Conservation (phyloP, 352 stramenopile species). For the Nothophytophthora sp. region DNA sequence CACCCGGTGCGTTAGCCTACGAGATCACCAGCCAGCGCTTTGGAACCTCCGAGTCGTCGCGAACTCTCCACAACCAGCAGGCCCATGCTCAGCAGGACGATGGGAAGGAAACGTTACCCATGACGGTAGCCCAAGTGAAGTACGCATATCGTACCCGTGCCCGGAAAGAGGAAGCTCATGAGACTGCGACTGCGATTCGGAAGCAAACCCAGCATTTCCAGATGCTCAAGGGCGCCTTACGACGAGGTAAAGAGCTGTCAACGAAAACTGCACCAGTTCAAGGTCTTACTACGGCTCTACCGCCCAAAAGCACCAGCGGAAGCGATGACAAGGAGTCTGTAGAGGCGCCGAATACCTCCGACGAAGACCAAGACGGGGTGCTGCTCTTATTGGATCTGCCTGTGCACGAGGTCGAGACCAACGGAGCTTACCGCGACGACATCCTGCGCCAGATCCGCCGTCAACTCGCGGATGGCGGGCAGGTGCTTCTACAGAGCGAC, state of each 20-base stretch:
- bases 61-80: not conserved
- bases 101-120: conserved; percentile 8
- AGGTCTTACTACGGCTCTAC: no score
- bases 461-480: conserved; percentile 27
- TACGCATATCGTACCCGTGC: conserved; percentile 40
- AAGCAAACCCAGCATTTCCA: conserved; percentile 12
- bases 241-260: conserved; percentile 2
- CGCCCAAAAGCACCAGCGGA: no score
- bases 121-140: conserved; percentile 49
- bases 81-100: conserved; percentile 8
- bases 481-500: conserved; percentile 30
- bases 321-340: not conserved
- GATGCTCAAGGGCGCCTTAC: conserved; percentile 5
- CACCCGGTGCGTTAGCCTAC: conserved; percentile 16
- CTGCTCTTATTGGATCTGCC: conserved; percentile 14
- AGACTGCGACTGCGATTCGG: conserved; percentile 14
- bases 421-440: conserved; percentile 22
- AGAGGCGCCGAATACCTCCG: not conserved
- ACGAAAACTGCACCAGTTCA: not conserved
- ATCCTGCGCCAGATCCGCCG: conserved; percentile 38
- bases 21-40: conserved; percentile 3
- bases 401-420: conserved; percentile 7
- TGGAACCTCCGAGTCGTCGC: conserved; percentile 1
- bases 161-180: conserved; percentile 27
- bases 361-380: not conserved